phyloP scores from a whole-genome alignment of 768 basidiomycete species.

The Boletus rubescentipes region DNA sequence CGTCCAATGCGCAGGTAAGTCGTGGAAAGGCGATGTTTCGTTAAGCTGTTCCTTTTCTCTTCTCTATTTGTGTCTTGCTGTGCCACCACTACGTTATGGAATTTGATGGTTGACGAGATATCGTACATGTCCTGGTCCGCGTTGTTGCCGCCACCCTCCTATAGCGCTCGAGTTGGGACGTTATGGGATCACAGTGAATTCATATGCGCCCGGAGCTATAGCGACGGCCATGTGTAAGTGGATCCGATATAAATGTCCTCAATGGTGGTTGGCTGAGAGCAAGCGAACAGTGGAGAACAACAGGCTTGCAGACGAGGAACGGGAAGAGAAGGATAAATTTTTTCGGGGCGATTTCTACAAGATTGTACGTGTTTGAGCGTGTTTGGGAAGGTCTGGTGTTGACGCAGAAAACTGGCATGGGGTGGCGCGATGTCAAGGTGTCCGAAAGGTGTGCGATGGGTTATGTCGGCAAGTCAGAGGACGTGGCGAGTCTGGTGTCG shows the following conservation, averaged over 20 bases:
- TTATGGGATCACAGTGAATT: constrained; percentile 28
- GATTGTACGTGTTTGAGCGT: not conserved
- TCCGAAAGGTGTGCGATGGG: constrained; percentile 3
- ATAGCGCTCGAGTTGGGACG: constrained; percentile 28
- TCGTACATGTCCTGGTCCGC: constrained; percentile 2
- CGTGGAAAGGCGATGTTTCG: not conserved
- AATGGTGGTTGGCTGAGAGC: not conserved
- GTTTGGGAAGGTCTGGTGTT: not conserved
- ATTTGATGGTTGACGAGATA: constrained; percentile 3
- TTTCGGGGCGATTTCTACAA: not conserved
- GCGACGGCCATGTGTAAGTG: constrained; percentile 25
- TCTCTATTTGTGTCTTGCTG: not conserved
- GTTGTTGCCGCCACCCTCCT: not conserved
- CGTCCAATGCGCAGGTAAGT: constrained; percentile 18
- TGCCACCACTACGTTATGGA: not conserved
- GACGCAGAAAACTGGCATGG: not conserved
- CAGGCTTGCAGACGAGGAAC: not conserved
- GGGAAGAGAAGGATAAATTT: not conserved
- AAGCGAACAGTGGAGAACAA: not conserved
- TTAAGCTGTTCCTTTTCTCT: not conserved
- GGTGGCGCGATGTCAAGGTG: not conserved
- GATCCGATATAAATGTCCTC: not conserved
- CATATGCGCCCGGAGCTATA: constrained; percentile 31
- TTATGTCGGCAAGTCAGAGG: constrained; percentile 14
- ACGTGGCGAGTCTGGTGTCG: constrained; percentile 29